These are phyloP conservation scores for Ceratocystiopsis sp. DNA, from an alignment of 2,329 filamentous ascomycete genomes.

Conservation along the genomic window DNA sequence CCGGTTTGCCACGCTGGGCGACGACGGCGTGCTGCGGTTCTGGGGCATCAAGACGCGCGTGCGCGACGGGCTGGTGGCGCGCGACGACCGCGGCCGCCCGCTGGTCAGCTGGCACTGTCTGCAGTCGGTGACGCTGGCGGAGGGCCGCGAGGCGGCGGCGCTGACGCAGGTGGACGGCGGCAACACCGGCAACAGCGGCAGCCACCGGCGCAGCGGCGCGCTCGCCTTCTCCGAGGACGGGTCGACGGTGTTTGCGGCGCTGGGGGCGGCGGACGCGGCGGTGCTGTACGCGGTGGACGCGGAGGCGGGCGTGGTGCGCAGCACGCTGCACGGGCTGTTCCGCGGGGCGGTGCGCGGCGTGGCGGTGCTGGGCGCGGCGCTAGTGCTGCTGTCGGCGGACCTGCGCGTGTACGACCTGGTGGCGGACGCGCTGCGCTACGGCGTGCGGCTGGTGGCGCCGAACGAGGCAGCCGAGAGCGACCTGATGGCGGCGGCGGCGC, in stretches of 20 bases:
- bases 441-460: constrained; percentile 34
- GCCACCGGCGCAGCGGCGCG: constrained; percentile 33
- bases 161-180: constrained; percentile 4
- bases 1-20: constrained; percentile 72
- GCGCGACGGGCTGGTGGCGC: constrained; percentile 49
- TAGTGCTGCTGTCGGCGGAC: constrained; percentile 58
- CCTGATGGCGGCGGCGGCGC: constrained; percentile 15
- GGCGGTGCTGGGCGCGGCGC: constrained; percentile 52
- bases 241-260: constrained; percentile 59
- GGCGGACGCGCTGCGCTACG: constrained; percentile 54
- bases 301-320: constrained; percentile 46
- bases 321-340: constrained; percentile 51
- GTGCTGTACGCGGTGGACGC: constrained; percentile 64
- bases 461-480: background rate
- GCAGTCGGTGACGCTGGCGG: constrained; percentile 30
- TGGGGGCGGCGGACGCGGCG: constrained; percentile 35
- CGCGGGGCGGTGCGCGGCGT: constrained; percentile 48
- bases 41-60: constrained; percentile 64
- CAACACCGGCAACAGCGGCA: constrained; percentile 14
- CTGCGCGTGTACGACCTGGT: constrained; percentile 76
- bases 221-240: constrained; percentile 72
- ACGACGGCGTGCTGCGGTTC: constrained; percentile 59
- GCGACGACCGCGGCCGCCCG: constrained; percentile 34
- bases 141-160: constrained; percentile 14
- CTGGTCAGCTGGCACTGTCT: constrained; percentile 62